Percentiles rank a stretch among this genome's conserved stretches.
These are phyloP conservation scores for Haplographium delicatum DNA, from an alignment of 495 filamentous ascomycete species.

Conservation along the genomic window DNA sequence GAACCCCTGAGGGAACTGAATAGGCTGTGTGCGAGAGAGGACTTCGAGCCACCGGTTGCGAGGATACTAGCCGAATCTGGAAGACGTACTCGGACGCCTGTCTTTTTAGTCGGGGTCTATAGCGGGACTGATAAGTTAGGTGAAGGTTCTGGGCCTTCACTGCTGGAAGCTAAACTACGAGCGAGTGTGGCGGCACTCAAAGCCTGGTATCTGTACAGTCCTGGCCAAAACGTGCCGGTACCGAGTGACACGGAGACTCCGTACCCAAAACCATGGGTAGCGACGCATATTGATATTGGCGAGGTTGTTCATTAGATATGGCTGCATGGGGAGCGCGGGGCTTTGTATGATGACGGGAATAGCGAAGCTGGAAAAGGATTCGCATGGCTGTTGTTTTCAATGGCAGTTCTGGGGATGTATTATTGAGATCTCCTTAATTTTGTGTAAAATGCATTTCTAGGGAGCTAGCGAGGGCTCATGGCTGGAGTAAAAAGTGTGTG, in stretches of 20 bases:
- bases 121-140: conserved; percentile 83
- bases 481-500: conserved; percentile 14
- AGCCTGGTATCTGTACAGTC: conserved; percentile 93
- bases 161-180: conserved; percentile 69
- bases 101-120: conserved; percentile 93
- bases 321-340: conserved; percentile 6
- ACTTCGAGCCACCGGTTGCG: conserved; percentile 83
- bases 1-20: conserved; percentile 76
- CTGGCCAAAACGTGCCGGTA: conserved; percentile 55
- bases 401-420: no score
- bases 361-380: not conserved
- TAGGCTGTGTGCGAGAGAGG: conserved; percentile 76
- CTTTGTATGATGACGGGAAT: conserved; percentile 16
- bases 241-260: conserved; percentile 74
- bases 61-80: conserved; percentile 86
- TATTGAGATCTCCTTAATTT: conserved; percentile 20
- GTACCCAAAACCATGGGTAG: conserved; percentile 59
- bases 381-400: no score
- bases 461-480: conserved; percentile 5
- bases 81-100: conserved; percentile 70
- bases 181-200: conserved; percentile 82
- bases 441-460: conserved; percentile 8
- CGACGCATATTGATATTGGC: conserved; percentile 81
- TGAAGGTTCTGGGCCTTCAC: conserved; percentile 69
- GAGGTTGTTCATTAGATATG: conserved; percentile 52